Evolutionary conservation across 306 rosid species (phyloP), one percentile per base, ranked within the genome.

Genomic region (Rosa rugosa): DNA sequence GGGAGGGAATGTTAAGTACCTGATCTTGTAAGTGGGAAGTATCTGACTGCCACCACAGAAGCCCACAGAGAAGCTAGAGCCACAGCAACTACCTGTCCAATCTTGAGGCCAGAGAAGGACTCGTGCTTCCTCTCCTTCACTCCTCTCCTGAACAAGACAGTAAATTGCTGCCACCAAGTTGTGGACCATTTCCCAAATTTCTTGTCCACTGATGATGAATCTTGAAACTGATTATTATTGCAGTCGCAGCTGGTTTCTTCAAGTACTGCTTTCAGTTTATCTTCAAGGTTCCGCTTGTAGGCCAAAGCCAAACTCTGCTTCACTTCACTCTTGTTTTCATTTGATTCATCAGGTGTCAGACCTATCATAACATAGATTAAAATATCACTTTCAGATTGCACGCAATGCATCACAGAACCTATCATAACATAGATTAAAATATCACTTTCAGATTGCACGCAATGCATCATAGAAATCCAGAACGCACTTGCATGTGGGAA

Each of bases 151-250:
- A 88, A 78, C 20, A 93, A 77, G 23, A 89, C 94, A 23, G 27
- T 34, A 63, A 90, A 89, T 71, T 93, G 96, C 73, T 93, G 92
- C 34, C 82, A 79, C 97, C 97, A 93, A 44, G 83, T 84, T 5
- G 94, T 86, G 11, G 91, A 79, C 96, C 97, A 93, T 59, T 79
- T 85, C 6, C 46, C 83, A 67, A 54, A 83, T 3, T 69, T 85
- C 16, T 25, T 85, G 44, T 81, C 88, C 5, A 85, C 80, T n/a
- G 41, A 34, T 76, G 69, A 81, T 41, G 68, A 79, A 11, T 73
- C 84, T 38, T 85, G 75, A 63, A 11, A 38, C 23, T 45, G 49
- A 6, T 7, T 42, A 22, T 20, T 6, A 11, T 63, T 47, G 6
- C 8, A 1, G 42, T 5, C 44, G 69, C 68, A 5, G 41, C 50